Percentiles rank a stretch among this genome's conserved stretches.
Evolutionary conservation across 1,139 yeast species (phyloP).

Genomic region (Geotrichum cucujoidarum): DNA sequence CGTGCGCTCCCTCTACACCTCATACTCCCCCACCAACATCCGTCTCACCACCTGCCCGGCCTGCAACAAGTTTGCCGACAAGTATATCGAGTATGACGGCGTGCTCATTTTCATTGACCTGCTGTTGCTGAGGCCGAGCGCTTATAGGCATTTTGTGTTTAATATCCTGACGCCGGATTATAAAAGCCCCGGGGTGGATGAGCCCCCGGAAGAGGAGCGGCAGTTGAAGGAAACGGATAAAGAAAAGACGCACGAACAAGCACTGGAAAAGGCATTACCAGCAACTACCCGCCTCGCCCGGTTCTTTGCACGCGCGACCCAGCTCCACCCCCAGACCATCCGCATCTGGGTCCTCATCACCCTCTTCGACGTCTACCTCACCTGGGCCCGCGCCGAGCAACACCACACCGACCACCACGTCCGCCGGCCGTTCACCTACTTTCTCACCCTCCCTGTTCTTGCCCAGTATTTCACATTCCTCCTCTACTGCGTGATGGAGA

Average conservation of each 20-base stretch:
- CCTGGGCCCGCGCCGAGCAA: slow-evolving; percentile 88
- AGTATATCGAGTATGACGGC: slow-evolving; percentile 84
- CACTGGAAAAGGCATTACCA: background rate
- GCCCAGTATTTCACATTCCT: slow-evolving; percentile 67
- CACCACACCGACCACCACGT: slow-evolving; percentile 12
- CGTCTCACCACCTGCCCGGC: slow-evolving; percentile 70
- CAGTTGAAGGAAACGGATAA: background rate
- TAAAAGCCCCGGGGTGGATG: background rate
- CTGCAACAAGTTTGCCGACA: slow-evolving; percentile 77
- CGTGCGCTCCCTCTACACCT: slow-evolving; percentile 60
- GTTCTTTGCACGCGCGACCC: background rate
- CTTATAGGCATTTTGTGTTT: slow-evolving; percentile 82
- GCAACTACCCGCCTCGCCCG: slow-evolving; percentile 19
- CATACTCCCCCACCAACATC: slow-evolving; percentile 73
- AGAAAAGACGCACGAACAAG: background rate
- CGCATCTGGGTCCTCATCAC: slow-evolving; percentile 61
- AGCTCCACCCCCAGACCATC: slow-evolving; percentile 29
- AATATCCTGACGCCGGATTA: slow-evolving; percentile 48
- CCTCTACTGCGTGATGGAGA: slow-evolving; percentile 55
- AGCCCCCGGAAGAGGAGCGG: background rate
- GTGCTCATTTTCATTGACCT: slow-evolving; percentile 81
- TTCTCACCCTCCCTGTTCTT: slow-evolving; percentile 41
- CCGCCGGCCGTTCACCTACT: slow-evolving; percentile 6
- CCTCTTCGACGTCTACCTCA: slow-evolving; percentile 83
- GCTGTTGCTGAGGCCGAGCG: slow-evolving; percentile 76